Evolutionary conservation across 768 basidiomycete genomes (phyloP).

Genomic region (Pseudohyphozyma bogoriensis): DNA sequence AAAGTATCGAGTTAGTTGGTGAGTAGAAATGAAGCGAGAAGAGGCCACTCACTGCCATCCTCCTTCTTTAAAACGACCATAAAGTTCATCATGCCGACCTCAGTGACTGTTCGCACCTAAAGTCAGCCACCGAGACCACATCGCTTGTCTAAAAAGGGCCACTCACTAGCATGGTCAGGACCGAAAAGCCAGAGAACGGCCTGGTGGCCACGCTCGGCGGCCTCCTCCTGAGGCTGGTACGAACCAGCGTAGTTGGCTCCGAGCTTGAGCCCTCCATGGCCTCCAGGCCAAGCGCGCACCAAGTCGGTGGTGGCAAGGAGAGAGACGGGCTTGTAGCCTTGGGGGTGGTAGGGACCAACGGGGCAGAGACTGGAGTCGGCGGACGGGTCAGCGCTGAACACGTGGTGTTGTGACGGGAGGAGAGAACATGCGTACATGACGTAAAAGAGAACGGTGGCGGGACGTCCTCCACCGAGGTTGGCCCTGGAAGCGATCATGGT

Average conservation of each 20-base stretch:
- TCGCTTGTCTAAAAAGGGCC: neutral
- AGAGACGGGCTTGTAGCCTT: conserved; percentile 46
- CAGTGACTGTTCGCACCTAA: conserved; percentile 33
- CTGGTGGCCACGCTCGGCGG: conserved; percentile 57
- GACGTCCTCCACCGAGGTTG: conserved; percentile 54
- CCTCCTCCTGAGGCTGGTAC: conserved; percentile 53
- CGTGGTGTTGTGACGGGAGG: neutral
- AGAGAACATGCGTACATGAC: conserved; percentile 46
- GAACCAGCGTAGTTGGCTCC: neutral
- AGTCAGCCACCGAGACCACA: neutral
- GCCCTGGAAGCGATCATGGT: conserved; percentile 51
- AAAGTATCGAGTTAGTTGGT: neutral
- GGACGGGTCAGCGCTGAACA: neutral
- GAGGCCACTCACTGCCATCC: conserved; percentile 41
- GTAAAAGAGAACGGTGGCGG: conserved; percentile 69
- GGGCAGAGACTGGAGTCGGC: conserved; percentile 44
- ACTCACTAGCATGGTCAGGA: conserved; percentile 40
- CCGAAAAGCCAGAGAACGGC: conserved; percentile 72
- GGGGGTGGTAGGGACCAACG: conserved; percentile 46
- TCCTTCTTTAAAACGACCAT: conserved; percentile 55
- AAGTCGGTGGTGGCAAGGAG: conserved; percentile 61
- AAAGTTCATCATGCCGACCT: conserved; percentile 68
- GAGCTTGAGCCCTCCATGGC: conserved; percentile 55
- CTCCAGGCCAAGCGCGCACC: conserved; percentile 75
- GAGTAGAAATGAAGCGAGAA: neutral